Conservation (phyloP, 805 yeast species). For the Scheffersomyces lignosus region DNA sequence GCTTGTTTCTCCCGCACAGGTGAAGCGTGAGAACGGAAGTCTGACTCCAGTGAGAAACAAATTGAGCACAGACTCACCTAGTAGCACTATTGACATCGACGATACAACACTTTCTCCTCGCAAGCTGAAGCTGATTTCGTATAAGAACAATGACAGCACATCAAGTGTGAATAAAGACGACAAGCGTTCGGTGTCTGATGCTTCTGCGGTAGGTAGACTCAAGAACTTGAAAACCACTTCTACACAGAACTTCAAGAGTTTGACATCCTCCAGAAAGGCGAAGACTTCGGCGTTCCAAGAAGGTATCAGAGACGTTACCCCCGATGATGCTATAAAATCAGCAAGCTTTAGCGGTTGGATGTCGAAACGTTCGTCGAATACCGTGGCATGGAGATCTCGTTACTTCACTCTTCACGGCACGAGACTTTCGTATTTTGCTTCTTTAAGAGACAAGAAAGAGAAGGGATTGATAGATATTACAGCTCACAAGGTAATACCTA, state of each 20-base stretch:
- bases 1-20: slow-evolving; percentile 26
- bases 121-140: slow-evolving; percentile 25
- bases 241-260: slow-evolving; percentile 47
- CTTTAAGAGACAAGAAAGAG: slow-evolving; percentile 77
- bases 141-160: slow-evolving; percentile 22
- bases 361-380: slow-evolving; percentile 81
- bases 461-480: slow-evolving; percentile 95
- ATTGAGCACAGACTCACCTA: not conserved
- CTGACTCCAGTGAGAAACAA: slow-evolving; percentile 9
- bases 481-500: slow-evolving; percentile 85
- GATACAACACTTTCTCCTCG: slow-evolving; percentile 36
- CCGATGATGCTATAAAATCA: slow-evolving; percentile 72
- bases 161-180: slow-evolving; percentile 17
- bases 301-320: slow-evolving; percentile 76
- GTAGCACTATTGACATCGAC: slow-evolving; percentile 29
- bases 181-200: slow-evolving; percentile 38
- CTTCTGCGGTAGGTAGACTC: slow-evolving; percentile 38
- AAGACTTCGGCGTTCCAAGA: slow-evolving; percentile 82
- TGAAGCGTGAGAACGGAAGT: slow-evolving; percentile 16
- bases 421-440: slow-evolving; percentile 81
- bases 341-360: slow-evolving; percentile 92
- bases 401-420: slow-evolving; percentile 90
- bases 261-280: slow-evolving; percentile 52
- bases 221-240: slow-evolving; percentile 56
- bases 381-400: slow-evolving; percentile 87